Evolutionary conservation across 2,329 filamentous ascomycete species (phyloP), one percentile per base, ranked within the genome.

Genomic region (Colletotrichum tabaci): DNA sequence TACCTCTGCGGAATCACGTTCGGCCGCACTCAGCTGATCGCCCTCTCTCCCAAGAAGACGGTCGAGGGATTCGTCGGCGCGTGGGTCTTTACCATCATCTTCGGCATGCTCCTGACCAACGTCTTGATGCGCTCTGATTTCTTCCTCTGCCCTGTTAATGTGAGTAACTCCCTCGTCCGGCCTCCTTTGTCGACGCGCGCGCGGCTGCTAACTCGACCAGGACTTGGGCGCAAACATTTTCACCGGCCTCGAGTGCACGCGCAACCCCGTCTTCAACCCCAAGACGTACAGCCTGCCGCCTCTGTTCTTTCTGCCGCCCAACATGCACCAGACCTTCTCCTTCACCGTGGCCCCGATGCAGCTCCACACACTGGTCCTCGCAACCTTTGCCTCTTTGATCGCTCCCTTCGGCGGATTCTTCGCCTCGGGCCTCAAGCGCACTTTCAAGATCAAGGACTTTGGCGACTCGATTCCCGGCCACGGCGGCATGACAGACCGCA

Each of bases 361-460:
- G 81, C 92, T 98, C 79, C 96, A 99, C 83, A 93, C 97, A 76
- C 87, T 98, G 66, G 88, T 94, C 63, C 92, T 98, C 77, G 94
- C 94, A 18, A 95, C 95, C 0, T 99, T 99, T 78, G 96, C 96
- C 57, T 98, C 96, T 4, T 88, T 99, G 47, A 98, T 99, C 77
- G 96, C 96, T 10, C 96, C 96, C 3, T 99, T 99, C 78, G 96
- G 96, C 67, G 96, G 96, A 40, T 99, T 99, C 89, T 99, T 99
- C 80, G 96, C 96, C 5, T 98, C 95, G 2, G 96, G 96, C 0
- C 89, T 99, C 69, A 99, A 99, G 89, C 94, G 96, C 40, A 98
- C 96, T 4, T 99, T 99, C 87, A 98, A 99, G 86, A 97, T 99
- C 88, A 99, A 99, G 88, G 96, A 99, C 85, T 99, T 99, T 84